phyloP scores from a whole-genome alignment of 2,329 filamentous ascomycete species.

The Penicillium sp. region DNA sequence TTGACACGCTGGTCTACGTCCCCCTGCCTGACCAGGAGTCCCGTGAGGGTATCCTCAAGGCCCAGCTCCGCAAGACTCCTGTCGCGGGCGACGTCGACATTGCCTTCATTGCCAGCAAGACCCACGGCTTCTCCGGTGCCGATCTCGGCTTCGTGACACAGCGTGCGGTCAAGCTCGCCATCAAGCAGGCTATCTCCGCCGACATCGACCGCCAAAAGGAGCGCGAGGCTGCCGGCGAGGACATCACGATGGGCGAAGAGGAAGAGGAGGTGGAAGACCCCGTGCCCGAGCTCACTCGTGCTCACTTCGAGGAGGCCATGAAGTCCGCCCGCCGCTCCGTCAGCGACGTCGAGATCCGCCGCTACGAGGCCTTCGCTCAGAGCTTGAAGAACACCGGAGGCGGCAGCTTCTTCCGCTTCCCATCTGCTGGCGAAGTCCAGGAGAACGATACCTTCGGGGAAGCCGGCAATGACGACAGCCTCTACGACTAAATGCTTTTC shows the following conservation, averaged over 20 bases:
- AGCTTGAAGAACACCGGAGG: slow-evolving; percentile 98
- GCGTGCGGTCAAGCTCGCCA: slow-evolving; percentile 96
- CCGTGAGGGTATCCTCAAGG: slow-evolving; percentile 80
- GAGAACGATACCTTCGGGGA: slow-evolving; percentile 61
- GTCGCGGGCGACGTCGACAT: slow-evolving; percentile 81
- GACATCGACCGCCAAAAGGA: slow-evolving; percentile 88
- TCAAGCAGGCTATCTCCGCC: slow-evolving; percentile 84
- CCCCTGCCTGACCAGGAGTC: slow-evolving; percentile 87
- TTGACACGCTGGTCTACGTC: slow-evolving; percentile 97
- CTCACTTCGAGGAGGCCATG: slow-evolving; percentile 99
- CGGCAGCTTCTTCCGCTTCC: slow-evolving; percentile 98
- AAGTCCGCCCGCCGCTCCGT: slow-evolving; percentile 85
- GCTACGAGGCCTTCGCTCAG: slow-evolving; percentile 96
- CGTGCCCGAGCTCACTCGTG: slow-evolving; percentile 88
- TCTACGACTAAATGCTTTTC: slow-evolving; percentile 67
- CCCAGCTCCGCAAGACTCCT: slow-evolving; percentile 96
- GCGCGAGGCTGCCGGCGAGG: slow-evolving; percentile 71
- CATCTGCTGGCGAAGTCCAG: slow-evolving; percentile 50
- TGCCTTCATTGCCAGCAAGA: slow-evolving; percentile 86
- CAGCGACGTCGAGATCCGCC: slow-evolving; percentile 90
- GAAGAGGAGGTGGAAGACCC: slow-evolving; percentile 64
- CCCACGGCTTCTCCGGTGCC: slow-evolving; percentile 97
- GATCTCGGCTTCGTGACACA: slow-evolving; percentile 99
- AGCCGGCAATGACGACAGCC: slow-evolving; percentile 86
- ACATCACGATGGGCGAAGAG: slow-evolving; percentile 67